phyloP scores from a whole-genome alignment of 257 asterid species.

The Capsicum rhomboideum region DNA sequence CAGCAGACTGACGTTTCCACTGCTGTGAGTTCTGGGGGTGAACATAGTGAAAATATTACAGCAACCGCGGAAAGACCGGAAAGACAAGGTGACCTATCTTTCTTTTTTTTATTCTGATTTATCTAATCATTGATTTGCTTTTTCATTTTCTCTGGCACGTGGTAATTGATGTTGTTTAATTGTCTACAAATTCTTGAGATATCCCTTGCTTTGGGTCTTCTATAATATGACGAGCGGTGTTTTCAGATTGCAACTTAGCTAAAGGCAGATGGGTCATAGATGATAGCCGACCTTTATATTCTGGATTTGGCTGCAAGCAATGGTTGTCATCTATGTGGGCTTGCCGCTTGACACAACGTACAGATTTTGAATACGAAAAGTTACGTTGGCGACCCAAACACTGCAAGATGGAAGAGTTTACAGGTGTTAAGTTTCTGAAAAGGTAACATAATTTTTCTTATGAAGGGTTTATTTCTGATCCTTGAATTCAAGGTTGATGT shows the following conservation, averaged over 20 bases:
- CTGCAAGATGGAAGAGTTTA: conserved; percentile 67
- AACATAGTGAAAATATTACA: conserved; percentile 16
- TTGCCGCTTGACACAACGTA: conserved; percentile 84
- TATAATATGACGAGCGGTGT: background rate
- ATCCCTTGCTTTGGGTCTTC: background rate
- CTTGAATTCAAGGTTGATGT: background rate
- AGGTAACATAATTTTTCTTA: conserved; percentile 26
- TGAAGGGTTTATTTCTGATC: background rate
- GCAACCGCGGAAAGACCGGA: conserved; percentile 1
- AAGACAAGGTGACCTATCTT: conserved; percentile 26
- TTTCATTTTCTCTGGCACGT: background rate
- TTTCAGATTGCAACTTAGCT: conserved; percentile 61
- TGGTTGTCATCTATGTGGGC: conserved; percentile 99
- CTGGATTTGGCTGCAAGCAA: conserved; percentile 81
- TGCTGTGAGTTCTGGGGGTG: conserved; percentile 17
- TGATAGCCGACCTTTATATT: conserved; percentile 59
- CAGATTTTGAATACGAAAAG: conserved; percentile 81
- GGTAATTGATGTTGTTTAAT: background rate
- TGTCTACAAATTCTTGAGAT: background rate
- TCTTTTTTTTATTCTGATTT: background rate
- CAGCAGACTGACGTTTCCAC: conserved; percentile 17
- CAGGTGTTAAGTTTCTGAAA: conserved; percentile 51
- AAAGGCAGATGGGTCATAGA: conserved; percentile 84
- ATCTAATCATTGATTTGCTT: background rate
- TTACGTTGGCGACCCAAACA: conserved; percentile 75